phyloP scores from a whole-genome alignment of 345 rosid genomes.

The Cardiospermum halicacabum region DNA sequence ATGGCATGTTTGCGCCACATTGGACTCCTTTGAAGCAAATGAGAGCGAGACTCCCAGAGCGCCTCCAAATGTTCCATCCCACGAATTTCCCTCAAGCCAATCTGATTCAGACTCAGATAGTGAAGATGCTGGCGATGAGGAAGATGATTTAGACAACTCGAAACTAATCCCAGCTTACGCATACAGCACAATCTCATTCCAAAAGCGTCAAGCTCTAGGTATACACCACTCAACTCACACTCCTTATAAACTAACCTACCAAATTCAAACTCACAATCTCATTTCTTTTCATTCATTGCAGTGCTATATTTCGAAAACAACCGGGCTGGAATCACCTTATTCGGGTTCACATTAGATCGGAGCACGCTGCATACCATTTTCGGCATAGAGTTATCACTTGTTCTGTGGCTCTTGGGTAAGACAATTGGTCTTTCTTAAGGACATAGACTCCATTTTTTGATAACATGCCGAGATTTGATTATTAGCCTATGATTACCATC shows the following conservation, averaged over 20 bases:
- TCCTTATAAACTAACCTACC: neutral
- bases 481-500: neutral
- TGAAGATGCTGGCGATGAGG: constrained; percentile 68
- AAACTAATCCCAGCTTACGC: constrained; percentile 64
- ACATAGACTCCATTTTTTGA: neutral
- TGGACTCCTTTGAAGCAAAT: constrained; percentile 52
- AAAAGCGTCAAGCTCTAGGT: constrained; percentile 94
- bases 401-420: constrained; percentile 87
- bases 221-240: no score
- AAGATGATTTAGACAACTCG: constrained; percentile 77
- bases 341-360: constrained; percentile 75
- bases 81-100: constrained; percentile 15
- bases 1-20: constrained; percentile 89
- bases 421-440: constrained; percentile 64
- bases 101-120: constrained; percentile 41
- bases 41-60: constrained; percentile 70
- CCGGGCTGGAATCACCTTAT: constrained; percentile 79
- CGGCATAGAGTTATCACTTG: constrained; percentile 78
- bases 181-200: constrained; percentile 73
- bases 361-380: constrained; percentile 80
- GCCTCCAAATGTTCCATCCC: constrained; percentile 15
- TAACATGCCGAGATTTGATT: neutral
- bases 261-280: neutral
- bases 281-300: constrained; percentile 26
- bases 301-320: constrained; percentile 94